Conservation (phyloP, 306 rosid species). For the Chamaecrista fasciculata region DNA sequence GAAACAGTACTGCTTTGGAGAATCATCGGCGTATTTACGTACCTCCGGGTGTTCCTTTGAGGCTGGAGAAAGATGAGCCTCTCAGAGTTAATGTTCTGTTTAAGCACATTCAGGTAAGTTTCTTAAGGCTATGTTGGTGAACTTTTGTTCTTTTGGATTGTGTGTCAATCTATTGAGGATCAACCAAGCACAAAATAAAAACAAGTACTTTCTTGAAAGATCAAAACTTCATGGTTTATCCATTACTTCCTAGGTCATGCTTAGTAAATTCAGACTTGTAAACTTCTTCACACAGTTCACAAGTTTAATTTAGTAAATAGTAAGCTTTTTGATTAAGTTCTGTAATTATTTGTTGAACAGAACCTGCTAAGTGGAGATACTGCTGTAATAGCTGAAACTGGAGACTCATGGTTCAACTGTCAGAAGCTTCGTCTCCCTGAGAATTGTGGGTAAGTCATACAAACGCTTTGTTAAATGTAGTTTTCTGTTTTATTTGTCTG, state of each 20-base stretch:
- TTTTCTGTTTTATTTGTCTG: neutral
- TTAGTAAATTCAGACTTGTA: no score
- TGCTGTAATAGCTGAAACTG: constrained; percentile 85
- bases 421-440: constrained; percentile 58
- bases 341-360: constrained; percentile 38
- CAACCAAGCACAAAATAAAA: neutral
- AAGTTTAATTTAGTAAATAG: no score
- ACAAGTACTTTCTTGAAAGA: neutral
- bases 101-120: constrained; percentile 57
- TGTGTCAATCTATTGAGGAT: neutral
- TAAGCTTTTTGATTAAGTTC: neutral
- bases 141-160: neutral
- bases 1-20: constrained; percentile 49
- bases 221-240: neutral
- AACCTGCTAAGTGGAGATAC: constrained; percentile 53
- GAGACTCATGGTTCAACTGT: constrained; percentile 95
- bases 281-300: no score
- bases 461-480: neutral
- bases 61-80: constrained; percentile 39
- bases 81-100: constrained; percentile 56
- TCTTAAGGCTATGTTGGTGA: neutral
- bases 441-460: constrained; percentile 62
- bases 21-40: constrained; percentile 51
- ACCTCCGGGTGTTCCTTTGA: constrained; percentile 52
- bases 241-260: no score